Base-by-base conservation (phyloP, 2,329 filamentous ascomycete species). In the Colletotrichum trifolii region DNA sequence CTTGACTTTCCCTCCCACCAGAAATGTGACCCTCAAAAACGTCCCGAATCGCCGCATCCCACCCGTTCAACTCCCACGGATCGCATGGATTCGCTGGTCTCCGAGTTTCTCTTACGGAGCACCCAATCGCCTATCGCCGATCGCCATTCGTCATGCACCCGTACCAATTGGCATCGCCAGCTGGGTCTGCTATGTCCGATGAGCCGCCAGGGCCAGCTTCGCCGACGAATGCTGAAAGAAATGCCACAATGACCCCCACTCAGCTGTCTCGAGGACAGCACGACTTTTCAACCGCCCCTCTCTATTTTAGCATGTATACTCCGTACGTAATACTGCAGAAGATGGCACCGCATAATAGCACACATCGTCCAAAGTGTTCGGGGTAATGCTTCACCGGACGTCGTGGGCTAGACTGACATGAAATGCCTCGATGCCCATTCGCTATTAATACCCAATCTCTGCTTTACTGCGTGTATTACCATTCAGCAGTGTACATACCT, bases 171-270 rank as follows among this genome's bases (percentile, higher is more conserved):
- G 54, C 40, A 25, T 13, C 13, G 38, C 43, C 42, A n/a, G 36
- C 45, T 12, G 45, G 39, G 34, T 64, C 57, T 52, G 50, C 46
- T 64, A 52, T 64, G 47, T 61, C 62, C 57, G 62, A 64, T n/a
- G 52, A 40, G 33, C 49, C 40, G 38, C 38, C 40, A 36, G 15
- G 53, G 6, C 42, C n/a, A 38, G 40, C 40, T 9, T 15, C 11
- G n/a, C 52, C 36, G 38, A 15, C 25, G 3, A 17, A 25, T 25
- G 54, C 35, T 64, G 45, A 52, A 35, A n/a, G 33, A 36, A 25
- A 49, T 48, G 15, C 45, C 2, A 13, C 33, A 11, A 13, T 25
- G 34, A 38, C 35, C 55, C 48, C 49, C 48, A 60, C 43, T 36
- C 40, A 42, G 6, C 39, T n/a, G 54, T 62, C 58, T 49, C 45